These are phyloP conservation scores for Ophiostoma sp. DNA, from an alignment of 2,329 filamentous ascomycete genomes.

Conservation along the genomic window DNA sequence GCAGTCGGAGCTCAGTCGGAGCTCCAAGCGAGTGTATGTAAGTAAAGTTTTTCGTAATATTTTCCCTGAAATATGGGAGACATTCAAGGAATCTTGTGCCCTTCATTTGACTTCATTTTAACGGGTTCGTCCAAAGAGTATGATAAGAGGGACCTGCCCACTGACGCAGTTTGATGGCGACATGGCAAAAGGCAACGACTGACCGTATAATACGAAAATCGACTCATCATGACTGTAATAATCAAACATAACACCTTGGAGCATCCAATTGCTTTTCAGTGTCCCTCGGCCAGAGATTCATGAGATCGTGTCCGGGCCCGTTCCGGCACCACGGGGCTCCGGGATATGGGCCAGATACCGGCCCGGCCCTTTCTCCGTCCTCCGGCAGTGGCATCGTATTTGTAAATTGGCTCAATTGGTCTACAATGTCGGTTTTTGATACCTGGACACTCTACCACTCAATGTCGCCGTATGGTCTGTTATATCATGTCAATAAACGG, in stretches of 20 bases:
- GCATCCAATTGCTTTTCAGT: background rate
- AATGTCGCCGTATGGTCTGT: background rate
- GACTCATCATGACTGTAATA: background rate
- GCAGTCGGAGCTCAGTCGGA: no score
- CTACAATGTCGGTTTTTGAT: background rate
- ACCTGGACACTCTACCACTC: background rate
- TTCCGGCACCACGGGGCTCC: no score
- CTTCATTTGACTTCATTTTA: no score
- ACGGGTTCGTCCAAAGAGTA: no score
- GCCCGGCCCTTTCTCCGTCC: background rate
- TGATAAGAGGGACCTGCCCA: no score
- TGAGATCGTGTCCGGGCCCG: background rate
- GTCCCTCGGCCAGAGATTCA: background rate
- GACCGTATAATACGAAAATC: no score
- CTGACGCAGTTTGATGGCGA: no score
- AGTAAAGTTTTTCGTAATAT: no score
- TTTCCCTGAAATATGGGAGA: no score
- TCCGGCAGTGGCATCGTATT: background rate
- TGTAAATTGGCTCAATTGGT: background rate
- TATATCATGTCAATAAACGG: background rate
- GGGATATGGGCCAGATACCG: background rate
- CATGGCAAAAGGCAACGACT: background rate
- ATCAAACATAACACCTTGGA: background rate
- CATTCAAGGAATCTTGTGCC: no score
- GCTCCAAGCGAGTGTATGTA: no score